Evolutionary conservation across 768 basidiomycete genomes (phyloP), one percentile per base, ranked within the genome.

Genomic region (Auriscalpium microsporum): DNA sequence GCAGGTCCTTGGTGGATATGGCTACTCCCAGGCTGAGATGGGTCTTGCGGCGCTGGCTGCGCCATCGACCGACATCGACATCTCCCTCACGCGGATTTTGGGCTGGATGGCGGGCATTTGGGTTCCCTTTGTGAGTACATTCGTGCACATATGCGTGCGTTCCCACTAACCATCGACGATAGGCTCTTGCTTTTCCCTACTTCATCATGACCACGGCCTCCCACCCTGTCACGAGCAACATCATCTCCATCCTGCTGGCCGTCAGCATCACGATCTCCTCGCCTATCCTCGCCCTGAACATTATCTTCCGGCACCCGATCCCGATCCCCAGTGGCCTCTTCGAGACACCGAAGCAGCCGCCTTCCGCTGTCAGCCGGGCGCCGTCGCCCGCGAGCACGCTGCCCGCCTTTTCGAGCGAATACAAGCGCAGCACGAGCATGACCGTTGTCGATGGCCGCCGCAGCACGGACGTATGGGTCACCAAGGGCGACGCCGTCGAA

Each of bases 401-500:
- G 23, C 73, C 73, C 38, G 64, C 72, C n/a, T 78, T 73, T 67
- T 78, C 78, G 8, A 75, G 77, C 60, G 78, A 81, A 52, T 82
- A 80, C 67, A 86, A 84, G 66, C 79, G 79, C 53, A 84, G 82
- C 66, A 79, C 76, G 48, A 81, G 79, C 57, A 60, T 71, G 50
- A 86, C 83, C 17, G 79, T 86, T 42, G 80, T 87, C 19, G 84
- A 87, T 67, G 81, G 79, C 33, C 78, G 83, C 35, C 81, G 83
- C 48, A 86, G 84, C 60, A 83, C 84, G 23, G 86, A 88, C 61
- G 80, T 88, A 33, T 87, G 87, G 87, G 68, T 88, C 59, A 66
- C 78, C 11, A 84, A 83, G 53, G 84, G 86, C n/a, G 80, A 87
- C 57, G 86, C 86, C 8, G 71, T 84, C 19, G 82, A 84, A 49